Conservation (phyloP, 495 filamentous ascomycete genomes). For the Neurospora terricola region DNA sequence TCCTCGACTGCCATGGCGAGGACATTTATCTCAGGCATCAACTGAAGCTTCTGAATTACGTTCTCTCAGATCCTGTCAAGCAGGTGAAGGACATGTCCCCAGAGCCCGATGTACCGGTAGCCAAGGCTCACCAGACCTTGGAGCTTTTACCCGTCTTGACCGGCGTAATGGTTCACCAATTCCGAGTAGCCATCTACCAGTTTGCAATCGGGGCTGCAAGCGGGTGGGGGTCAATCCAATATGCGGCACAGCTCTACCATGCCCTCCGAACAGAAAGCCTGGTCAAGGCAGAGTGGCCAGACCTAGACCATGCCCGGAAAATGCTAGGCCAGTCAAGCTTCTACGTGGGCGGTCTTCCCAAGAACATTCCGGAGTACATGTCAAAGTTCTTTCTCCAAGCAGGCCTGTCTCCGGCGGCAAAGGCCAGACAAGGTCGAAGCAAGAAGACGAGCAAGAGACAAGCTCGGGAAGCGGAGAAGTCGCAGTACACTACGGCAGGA, state of each 20-base stretch:
- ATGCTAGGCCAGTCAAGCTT: not conserved
- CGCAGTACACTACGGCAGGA: not conserved
- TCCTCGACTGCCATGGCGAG: not conserved
- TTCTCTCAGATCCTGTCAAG: not conserved
- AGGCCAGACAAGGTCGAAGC: not conserved
- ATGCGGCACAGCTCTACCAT: not conserved
- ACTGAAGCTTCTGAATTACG: not conserved
- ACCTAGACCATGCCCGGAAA: not conserved
- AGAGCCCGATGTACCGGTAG: not conserved
- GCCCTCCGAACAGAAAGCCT: not conserved
- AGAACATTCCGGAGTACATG: not conserved
- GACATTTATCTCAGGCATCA: not conserved
- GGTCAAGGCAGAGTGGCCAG: not conserved
- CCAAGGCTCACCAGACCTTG: not conserved
- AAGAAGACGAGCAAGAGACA: not conserved
- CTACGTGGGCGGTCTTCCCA: not conserved
- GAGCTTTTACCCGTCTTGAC: not conserved
- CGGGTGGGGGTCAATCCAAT: not conserved
- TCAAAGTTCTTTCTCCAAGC: not conserved
- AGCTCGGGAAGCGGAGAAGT: not conserved
- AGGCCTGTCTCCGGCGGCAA: not conserved
- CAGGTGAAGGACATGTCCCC: not conserved
- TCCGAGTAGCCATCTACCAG: not conserved
- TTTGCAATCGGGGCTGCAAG: not conserved
- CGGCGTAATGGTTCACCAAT: not conserved